Evolutionary conservation across 1,284 basidiomycete genomes (phyloP), one percentile per base, ranked within the genome.

Genomic region (Pascua guehoae): DNA sequence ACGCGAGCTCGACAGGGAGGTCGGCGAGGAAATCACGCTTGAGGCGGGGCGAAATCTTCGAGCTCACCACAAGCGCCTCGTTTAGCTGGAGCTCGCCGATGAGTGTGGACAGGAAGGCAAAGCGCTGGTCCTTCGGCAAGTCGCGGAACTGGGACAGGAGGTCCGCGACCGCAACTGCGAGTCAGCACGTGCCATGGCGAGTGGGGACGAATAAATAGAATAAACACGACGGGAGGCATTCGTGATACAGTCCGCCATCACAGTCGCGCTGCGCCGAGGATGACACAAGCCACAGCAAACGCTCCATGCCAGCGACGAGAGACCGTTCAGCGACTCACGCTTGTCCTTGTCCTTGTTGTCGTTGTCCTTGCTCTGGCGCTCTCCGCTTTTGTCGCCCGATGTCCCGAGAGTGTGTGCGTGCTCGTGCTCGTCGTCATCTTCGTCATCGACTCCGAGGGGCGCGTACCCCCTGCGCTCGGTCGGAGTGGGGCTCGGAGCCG

Each of bases 11-110:
- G 15, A 85, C 79, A 0, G 95, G 95, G 1, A 98, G 80, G 36
- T 87, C 85, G 5, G 81, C 78, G 24, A 97, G 80, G 71, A 95
- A 94, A 73, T 98, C 93, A 8, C 90, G 85, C 69, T 89, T 88
- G 64, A 97, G 84, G 38, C 88, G 82, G 0, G 91, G 89, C 0
- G 86, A 81, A 71, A 97, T 88, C 53, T 79, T 73, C 18, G 78
- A 82, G 0, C 88, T 88, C 55, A 96, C 81, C 70, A 87, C 88
- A 14, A 89, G 81, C 12, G 96, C 85, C 68, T 96, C 91, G 10
- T 84, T 79, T 2, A 87, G 82, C 2, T 84, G 83, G 65, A 90
- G 86, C 47, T 85, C 81, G 44, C 79, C 75, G 9, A 92, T 79
- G 43, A 93, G 77, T 1, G 83, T 75, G 14, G 82, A 71, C 44